These are phyloP conservation scores for Hypocrella siamensis DNA, from an alignment of 2,329 filamentous ascomycete genomes.

Conservation along the genomic window DNA sequence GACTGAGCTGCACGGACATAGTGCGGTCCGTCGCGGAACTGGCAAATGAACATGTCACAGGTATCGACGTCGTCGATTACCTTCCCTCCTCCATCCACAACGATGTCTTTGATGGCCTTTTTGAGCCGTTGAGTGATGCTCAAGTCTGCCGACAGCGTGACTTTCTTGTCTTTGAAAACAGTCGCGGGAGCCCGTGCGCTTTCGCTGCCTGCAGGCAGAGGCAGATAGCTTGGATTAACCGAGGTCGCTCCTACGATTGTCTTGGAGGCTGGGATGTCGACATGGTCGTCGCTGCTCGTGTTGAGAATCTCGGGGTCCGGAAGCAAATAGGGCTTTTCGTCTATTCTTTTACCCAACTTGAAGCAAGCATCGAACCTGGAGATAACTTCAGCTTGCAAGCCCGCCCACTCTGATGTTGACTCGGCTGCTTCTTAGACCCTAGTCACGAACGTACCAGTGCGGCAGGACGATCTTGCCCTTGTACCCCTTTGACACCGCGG, in stretches of 20 bases:
- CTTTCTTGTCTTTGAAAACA: slow-evolving; percentile 62
- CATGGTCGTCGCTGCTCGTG: slow-evolving; percentile 35
- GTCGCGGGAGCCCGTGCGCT: slow-evolving; percentile 38
- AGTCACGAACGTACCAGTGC: slow-evolving; percentile 53
- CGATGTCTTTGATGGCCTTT: slow-evolving; percentile 53
- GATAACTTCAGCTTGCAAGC: not conserved
- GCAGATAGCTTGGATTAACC: slow-evolving; percentile 26
- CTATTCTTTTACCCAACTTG: slow-evolving; percentile 79
- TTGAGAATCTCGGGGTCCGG: slow-evolving; percentile 76
- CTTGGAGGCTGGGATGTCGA: slow-evolving; percentile 40
- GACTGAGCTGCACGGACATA: slow-evolving; percentile 63
- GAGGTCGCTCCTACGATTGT: slow-evolving; percentile 54
- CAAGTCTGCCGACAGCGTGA: slow-evolving; percentile 66
- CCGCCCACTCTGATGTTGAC: not conserved
- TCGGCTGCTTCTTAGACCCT: not conserved
- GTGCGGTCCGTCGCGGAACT: slow-evolving; percentile 66
- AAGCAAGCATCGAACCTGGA: slow-evolving; percentile 96
- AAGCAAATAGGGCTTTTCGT: slow-evolving; percentile 71
- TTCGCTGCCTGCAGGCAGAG: slow-evolving; percentile 24
- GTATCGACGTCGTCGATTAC: slow-evolving; percentile 49
- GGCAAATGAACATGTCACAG: slow-evolving; percentile 75
- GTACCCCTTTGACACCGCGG: slow-evolving; percentile 47
- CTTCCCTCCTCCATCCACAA: slow-evolving; percentile 54
- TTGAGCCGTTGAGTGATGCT: slow-evolving; percentile 50
- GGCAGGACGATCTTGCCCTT: slow-evolving; percentile 76